Base-by-base conservation (phyloP, 2,329 filamentous ascomycete species). In the Epichloe amarillans region DNA sequence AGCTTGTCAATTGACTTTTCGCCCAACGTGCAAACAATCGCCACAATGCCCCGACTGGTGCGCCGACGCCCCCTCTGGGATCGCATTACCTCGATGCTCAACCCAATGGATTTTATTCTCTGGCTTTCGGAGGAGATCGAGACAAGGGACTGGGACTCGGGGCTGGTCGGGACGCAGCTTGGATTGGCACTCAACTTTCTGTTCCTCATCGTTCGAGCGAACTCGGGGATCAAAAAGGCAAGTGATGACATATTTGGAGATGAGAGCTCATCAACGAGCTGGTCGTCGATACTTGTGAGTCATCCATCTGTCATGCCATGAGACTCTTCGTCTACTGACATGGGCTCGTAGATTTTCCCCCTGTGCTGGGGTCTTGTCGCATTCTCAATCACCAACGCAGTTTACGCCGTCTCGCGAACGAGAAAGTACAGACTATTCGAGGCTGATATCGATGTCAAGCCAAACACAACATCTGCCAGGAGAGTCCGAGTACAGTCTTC, bases 121-220 rank as follows among this genome's bases (percentile, higher is more conserved):
- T 95, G 88, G 86, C 68, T 95, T 2, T 94, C 88, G 0, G 91
- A 97, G 65, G 88, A 95, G 69, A 77, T 98, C 53, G 90, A 96
- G 64, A 88, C 88, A 30, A 83, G 85, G 62, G 87, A 95, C 60
- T 94, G 89, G 82, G 87, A 96, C 58, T 88, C 91, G 19, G 84
- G 86, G 57, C 71, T 82, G 37, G 84, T 88, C 65, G 86, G 88
- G 26, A 79, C 82, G 5, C 82, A 87, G 48, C 71, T 95, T 17
- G 91, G 89, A 5, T 59, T 95, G 30, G 76, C 64, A 0, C 72
- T 90, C 60, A 97, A 97, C 66, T 69, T 95, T 40, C 58, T 84
- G 35, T 91, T 95, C 63, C 72, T 96, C 50, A 69, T 97, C 56
- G 86, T 89, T 33, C 80, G 88, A 58, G 88, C 89, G 52, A 95